Evolutionary conservation across 177 flowering plant genomes (phyloP).

Genomic region (Viscum album): DNA sequence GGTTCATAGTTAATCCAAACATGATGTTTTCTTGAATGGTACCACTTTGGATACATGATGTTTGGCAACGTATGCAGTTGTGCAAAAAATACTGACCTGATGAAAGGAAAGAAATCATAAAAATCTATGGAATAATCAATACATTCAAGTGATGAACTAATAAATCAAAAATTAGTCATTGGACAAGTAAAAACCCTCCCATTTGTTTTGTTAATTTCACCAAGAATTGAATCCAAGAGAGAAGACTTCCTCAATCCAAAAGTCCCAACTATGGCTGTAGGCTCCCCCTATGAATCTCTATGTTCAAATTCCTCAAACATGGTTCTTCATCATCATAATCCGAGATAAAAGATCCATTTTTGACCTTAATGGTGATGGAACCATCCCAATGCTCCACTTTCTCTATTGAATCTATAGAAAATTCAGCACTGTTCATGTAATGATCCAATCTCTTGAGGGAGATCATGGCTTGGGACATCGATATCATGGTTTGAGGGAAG

Average conservation of each 20-base stretch:
- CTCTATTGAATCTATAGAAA: background rate
- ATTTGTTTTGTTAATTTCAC: background rate
- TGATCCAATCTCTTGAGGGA: conserved; percentile 1
- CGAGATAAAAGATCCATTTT: background rate
- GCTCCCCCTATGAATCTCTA: background rate
- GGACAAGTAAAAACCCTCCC: background rate
- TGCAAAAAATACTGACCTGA: too few relatives aligned
- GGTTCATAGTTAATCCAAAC: too few relatives aligned
- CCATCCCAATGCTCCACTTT: background rate
- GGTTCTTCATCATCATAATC: background rate
- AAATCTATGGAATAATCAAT: too few relatives aligned
- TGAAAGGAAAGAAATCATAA: too few relatives aligned
- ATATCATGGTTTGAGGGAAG: background rate
- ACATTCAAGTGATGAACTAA: too few relatives aligned
- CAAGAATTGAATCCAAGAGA: background rate
- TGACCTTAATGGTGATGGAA: background rate
- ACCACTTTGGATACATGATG: too few relatives aligned
- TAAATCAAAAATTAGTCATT: too few relatives aligned
- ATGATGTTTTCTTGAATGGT: too few relatives aligned
- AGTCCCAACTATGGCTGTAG: background rate
- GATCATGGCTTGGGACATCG: background rate
- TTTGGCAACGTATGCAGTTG: too few relatives aligned
- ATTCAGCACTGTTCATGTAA: background rate
- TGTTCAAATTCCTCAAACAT: background rate
- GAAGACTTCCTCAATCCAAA: conserved; percentile 2